Base-by-base conservation (phyloP, 495 filamentous ascomycete species). In the Lasiosphaeria hispida region DNA sequence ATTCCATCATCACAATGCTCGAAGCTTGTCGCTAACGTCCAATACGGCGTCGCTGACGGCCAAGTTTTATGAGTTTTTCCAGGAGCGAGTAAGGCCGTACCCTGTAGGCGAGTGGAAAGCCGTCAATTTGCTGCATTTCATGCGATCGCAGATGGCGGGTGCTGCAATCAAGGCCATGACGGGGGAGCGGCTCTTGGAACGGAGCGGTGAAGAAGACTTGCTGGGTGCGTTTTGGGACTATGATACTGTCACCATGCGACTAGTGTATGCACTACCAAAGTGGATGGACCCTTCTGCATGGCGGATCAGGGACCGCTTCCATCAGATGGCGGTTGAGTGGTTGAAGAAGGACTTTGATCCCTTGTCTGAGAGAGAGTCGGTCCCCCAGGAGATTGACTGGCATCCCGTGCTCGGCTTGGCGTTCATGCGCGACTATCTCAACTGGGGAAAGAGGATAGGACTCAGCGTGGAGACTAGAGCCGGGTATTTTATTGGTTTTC, bases 221-320 rank as follows among this genome's bases (percentile, higher is more conserved):
- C 34, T 52, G 33, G 35, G 38, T 15, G 48, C 48, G 4, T 52
- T 52, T 15, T 52, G 48, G 48, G 48, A 5, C 15, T 52, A 52
- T 30, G 48, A 52, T 13, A 38, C 35, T 1, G 14, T 52, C 15
- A 19, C 23, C 13, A 52, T 52, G 14, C 15, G 23, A 10, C n/a
- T 52, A 33, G 2, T 52, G 35, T 52, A 52, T 39, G 13, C 48
- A 10, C 15, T 52, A 13, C 48, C 48, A 36, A 52, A 52, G 35
- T 52, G 48, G 48, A 39, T 52, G n/a, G 48, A 39, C 36, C 48
- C 48, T 2, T 3, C 17, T 13, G 34, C 48, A 23, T 52, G 48
- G 48, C 5, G 19, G 35, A 39, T 52, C 15, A 11, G 34, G 30
- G 48, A 6, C n/a, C 48, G 35, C 8, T 15, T 19, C 35, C 15